Evolutionary conservation across 2,329 filamentous ascomycete genomes (phyloP).

Genomic region (Colletotrichum camelliae): DNA sequence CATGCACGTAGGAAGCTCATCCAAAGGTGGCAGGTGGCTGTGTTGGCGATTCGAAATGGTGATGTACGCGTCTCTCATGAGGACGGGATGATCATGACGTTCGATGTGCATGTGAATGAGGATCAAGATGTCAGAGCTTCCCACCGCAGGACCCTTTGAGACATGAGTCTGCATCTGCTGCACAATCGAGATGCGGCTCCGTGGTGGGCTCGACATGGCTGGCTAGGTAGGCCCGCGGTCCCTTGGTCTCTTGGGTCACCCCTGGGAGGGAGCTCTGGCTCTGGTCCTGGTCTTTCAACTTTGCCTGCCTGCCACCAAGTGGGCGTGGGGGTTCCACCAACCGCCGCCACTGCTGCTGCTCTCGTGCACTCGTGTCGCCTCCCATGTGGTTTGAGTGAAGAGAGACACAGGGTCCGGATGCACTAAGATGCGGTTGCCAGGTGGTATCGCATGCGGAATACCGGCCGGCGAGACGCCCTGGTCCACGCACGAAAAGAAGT

Average conservation of each 20-base stretch:
- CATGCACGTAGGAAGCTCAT: background rate
- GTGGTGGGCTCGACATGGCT: background rate
- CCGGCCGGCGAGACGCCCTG: background rate
- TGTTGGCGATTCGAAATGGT: background rate
- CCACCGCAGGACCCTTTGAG: background rate
- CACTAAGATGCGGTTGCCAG: background rate
- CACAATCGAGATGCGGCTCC: slow-evolving; percentile 12
- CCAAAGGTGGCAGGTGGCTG: background rate
- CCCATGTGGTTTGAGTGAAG: background rate
- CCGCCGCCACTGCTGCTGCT: background rate
- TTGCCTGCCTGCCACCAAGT: background rate
- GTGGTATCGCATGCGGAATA: background rate
- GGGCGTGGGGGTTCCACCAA: slow-evolving; percentile 14
- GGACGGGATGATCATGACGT: slow-evolving; percentile 11
- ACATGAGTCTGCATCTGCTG: background rate
- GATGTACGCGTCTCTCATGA: background rate
- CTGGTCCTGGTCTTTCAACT: no score
- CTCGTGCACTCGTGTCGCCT: background rate
- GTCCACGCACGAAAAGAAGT: slow-evolving; percentile 22
- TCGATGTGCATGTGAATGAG: slow-evolving; percentile 15
- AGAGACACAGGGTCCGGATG: background rate
- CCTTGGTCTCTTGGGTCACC: background rate
- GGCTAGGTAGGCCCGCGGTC: background rate
- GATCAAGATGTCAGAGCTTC: slow-evolving; percentile 1
- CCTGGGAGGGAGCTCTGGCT: background rate